Evolutionary conservation across 257 asterid genomes (phyloP), one percentile per base, ranked within the genome.

Genomic region (Penstemon barbatus): DNA sequence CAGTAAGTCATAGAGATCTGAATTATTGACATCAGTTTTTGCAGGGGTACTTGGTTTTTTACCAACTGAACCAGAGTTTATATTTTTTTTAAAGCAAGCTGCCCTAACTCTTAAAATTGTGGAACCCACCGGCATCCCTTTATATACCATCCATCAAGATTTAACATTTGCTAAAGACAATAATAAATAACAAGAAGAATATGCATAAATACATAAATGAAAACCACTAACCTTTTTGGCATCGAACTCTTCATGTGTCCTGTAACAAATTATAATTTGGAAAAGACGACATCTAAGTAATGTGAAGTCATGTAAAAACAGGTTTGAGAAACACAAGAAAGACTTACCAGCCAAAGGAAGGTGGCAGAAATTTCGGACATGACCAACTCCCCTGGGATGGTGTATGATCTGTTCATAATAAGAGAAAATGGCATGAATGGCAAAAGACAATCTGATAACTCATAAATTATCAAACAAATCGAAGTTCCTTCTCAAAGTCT

Each of bases 221-320:
- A 61, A 19, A 63, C 53, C 13, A 74, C 94, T 66, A 50, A 92
- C 98, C 95, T 87, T 78, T 78, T 69, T 15, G 82, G 71, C 63
- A 53, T 40, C 73, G 72, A 51, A 75, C 63, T 77, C 68, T 50
- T 63, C 46, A 85, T 51, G 66, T 70, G 72, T 45, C 97, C 98
- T 92, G 84, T 39, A 65, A 61, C 57, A 78, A 69, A 77, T 58
- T 4, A 51, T 40, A 71, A 56, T 43, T 57, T 40, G 38, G 57
- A 66, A 51, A 62, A 50, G 54, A 63, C 7, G 8, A 18, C 45
- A 37, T 9, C n/a, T 5, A 25, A 25, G 33, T 25, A 25, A 55
- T 48, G 3, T 59, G 11, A 15, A 51, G 18, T n/a, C 12, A 62
- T 46, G 62, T 7, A 70, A 52, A 36, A 9, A 19, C 2, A 25